Evolutionary conservation across 306 rosid species (phyloP), one percentile per base, ranked within the genome.

Genomic region (Morella rubra): DNA sequence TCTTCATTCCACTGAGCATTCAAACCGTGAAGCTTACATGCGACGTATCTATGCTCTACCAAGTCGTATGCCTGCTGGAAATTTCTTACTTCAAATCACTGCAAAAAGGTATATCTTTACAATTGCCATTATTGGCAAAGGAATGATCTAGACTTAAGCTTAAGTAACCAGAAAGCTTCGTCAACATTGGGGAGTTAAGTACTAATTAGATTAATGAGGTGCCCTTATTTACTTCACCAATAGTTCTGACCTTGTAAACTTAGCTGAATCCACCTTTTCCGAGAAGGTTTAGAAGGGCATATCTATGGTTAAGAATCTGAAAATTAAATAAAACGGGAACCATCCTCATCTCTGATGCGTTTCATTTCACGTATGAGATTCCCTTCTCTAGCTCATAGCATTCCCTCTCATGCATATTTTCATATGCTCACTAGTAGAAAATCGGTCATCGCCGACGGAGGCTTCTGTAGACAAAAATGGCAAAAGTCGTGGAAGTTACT

Each of bases 241-340:
- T 32, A 73, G 69, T 62, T 88, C 93, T 80, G 93, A 96, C 99
- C 99, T 96, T 93, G 85, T 96, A 96, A 77, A 96, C 99, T 87
- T 96, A 98, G 68, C 99, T 96, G 86, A 96, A 96, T 74, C 99
- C 99, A 60, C 98, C 99, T 87, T 96, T 96, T 70, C 99, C 99
- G 66, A 96, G 99, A 88, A 96, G 98, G 87, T 96, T 96, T 81
- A 96, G 77, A 76, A 96, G 96, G 46, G 99, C 96, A 79, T 86
- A 96, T 77, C 98, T 89, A 81, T 85, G 90, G 81, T 90, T 91
- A 71, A 96, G 87, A 86, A 96, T 93, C 89, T 96, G 99, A 88
- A 92, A 96, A 81, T 93, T 93, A n/a, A 92, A 89, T 96, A 80
- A 96, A 96, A 70, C 98, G 99, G 50, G 99, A 96, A 81, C 99